Evolutionary conservation across 2,329 filamentous ascomycete genomes (phyloP), one percentile per base, ranked within the genome.

Genomic region (Thielaviopsis cerberus): DNA sequence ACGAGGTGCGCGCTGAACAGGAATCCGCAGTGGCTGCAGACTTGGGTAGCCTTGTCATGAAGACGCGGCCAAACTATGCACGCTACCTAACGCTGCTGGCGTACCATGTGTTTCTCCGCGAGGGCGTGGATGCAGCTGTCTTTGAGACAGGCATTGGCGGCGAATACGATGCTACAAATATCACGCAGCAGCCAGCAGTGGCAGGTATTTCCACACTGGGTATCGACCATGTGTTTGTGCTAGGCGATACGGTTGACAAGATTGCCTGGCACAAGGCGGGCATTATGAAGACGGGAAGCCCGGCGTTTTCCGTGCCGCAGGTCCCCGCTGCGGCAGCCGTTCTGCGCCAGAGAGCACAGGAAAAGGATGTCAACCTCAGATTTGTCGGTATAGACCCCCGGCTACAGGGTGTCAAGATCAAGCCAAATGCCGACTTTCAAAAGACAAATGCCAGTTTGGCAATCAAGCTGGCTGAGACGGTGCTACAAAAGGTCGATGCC

Each of bases 211-310:
- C 77, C 52, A 77, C 78, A n/a, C 71, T 87, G 10, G 83, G 81
- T 3, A 80, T 87, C 62, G 84, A 88, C 64, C 84, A 88, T 64
- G 75, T 84, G 37, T 75, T 74, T 55, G 74, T 76, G 22, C 73
- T 88, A 1, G 84, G 84, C 3, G 68, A 75, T 20, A 83, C 80
- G 0, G 70, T 85, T 11, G 78, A 78, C 30, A 74, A 80, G 67
- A 85, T 87, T 62, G 81, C 83, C 0, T 86, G 83, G 83, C 82
- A 87, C 68, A 87, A 87, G 69, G 79, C 81, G 1, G 84, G 83
- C 1, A 83, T 87, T 59, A 80, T 86, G 71, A 86, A 86, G 69
- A 58, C 66, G 0, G 78, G 76, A 0, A 72, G 73, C 10, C 73
- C 76, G 20, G 79, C 79, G 1, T 83, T 84, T 54, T 80, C 78